Conservation (phyloP, 345 rosid genomes). For the Punica granatum region DNA sequence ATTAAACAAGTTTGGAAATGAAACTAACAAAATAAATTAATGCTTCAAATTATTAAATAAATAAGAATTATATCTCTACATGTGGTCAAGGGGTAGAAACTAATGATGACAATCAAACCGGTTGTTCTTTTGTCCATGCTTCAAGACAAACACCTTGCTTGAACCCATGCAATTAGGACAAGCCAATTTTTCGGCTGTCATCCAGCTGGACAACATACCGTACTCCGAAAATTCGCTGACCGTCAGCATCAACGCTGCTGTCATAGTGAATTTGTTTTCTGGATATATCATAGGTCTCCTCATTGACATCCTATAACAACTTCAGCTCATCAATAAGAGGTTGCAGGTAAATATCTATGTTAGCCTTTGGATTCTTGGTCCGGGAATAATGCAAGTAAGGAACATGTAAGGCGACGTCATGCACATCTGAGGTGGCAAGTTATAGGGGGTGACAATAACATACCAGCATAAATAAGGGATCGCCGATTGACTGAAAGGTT, state of each 20-base stretch:
- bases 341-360: constrained; percentile 6
- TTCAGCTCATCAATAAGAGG: constrained; percentile 6
- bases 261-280: not conserved
- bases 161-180: not conserved
- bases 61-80: too few relatives aligned
- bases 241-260: constrained; percentile 1
- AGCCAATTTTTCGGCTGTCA: not conserved
- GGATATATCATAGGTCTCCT: not conserved
- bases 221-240: constrained; percentile 5
- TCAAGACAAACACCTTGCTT: not conserved
- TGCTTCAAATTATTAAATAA: too few relatives aligned
- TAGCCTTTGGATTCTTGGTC: not conserved
- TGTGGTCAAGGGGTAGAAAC: not conserved
- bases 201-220: not conserved
- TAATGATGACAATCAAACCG: not conserved
- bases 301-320: not conserved
- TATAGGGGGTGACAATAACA: not conserved
- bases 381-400: not conserved
- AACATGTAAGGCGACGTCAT: constrained; percentile 1
- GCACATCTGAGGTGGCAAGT: constrained; percentile 2
- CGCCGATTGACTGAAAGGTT: not conserved
- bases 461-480: not conserved
- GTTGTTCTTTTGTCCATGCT: not conserved
- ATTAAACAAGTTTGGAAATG: too few relatives aligned
- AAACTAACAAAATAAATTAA: too few relatives aligned